phyloP scores from a whole-genome alignment of 352 stramenopile genomes.

The Phytophthora niederhauseri region DNA sequence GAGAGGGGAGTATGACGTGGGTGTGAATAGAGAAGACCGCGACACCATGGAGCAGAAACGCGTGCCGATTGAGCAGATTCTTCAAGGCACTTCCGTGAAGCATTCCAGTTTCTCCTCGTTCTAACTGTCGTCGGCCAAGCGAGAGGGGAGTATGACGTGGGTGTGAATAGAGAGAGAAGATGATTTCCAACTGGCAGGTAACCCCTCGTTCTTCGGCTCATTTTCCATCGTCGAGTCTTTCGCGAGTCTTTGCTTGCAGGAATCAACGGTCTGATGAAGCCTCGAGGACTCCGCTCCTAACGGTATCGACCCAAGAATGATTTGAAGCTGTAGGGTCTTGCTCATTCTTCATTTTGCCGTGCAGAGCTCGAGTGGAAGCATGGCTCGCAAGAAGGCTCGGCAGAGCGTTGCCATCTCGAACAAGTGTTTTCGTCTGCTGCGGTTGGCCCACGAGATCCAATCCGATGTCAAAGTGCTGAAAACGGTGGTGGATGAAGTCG shows the following conservation, averaged over 20 bases:
- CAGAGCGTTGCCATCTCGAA: constrained; percentile 1
- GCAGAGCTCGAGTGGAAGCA: constrained; percentile 18
- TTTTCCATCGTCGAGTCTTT: background rate
- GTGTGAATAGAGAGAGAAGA: constrained; percentile 24
- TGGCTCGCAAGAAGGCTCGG: constrained; percentile 19
- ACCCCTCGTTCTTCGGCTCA: background rate
- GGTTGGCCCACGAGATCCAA: constrained; percentile 51
- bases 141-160: background rate
- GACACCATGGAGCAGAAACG: constrained; percentile 97
- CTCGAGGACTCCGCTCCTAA: background rate
- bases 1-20: too few species aligned
- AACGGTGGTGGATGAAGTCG: constrained; percentile 63
- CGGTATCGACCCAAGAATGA: background rate
- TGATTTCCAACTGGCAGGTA: background rate
- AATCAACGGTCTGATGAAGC: background rate
- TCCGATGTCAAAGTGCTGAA: constrained; percentile 67
- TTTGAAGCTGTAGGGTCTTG: background rate
- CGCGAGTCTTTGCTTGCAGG: background rate
- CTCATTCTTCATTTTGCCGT: constrained; percentile 29
- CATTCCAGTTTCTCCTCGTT: constrained; percentile 49
- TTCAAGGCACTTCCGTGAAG: constrained; percentile 46
- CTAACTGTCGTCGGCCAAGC: constrained; percentile 22
- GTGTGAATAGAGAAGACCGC: too few species aligned
- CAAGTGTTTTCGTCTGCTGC: constrained; percentile 62
- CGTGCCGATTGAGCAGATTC: constrained; percentile 92